These are phyloP conservation scores for Vaccinium darrowii DNA, from an alignment of 148 eudicot genomes.

Conservation along the genomic window DNA sequence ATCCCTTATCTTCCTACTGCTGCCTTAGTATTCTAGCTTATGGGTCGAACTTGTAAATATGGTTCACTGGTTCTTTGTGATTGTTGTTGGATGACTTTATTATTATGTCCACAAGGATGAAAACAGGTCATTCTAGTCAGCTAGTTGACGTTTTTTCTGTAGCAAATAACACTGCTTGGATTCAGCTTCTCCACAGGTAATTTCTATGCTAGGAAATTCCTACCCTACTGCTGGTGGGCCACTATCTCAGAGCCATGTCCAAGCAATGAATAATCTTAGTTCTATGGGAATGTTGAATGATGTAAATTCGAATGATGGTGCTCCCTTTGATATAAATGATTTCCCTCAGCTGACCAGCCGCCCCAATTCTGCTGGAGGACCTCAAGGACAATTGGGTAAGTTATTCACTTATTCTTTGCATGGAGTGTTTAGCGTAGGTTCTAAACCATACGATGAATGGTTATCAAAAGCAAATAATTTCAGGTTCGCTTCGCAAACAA, in stretches of 20 bases:
- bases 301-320: conserved; percentile 70
- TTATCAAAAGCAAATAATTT: conserved; percentile 25
- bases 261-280: conserved; percentile 63
- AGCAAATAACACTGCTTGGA: conserved; percentile 17
- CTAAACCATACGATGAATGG: conserved; percentile 18
- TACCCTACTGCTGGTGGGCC: conserved; percentile 76
- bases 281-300: conserved; percentile 90
- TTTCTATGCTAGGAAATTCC: conserved; percentile 86
- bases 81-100: not conserved
- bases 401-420: conserved; percentile 10
- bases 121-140: not conserved
- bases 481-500: conserved; percentile 88
- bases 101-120: not conserved
- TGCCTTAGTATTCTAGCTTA: not conserved
- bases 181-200: conserved; percentile 93
- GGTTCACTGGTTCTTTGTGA: conserved; percentile 1
- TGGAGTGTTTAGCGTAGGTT: not conserved
- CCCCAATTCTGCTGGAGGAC: conserved; percentile 95
- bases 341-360: conserved; percentile 93
- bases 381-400: conserved; percentile 90
- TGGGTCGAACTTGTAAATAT: not conserved
- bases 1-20: not conserved
- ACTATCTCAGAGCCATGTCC: conserved; percentile 78
- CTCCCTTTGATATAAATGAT: conserved; percentile 94
- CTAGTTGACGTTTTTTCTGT: conserved; percentile 11